Percentiles rank a stretch among this genome's conserved stretches.
These are phyloP conservation scores for Fusarium veterinarium DNA, from an alignment of 2,329 filamentous ascomycete species.

Conservation along the genomic window DNA sequence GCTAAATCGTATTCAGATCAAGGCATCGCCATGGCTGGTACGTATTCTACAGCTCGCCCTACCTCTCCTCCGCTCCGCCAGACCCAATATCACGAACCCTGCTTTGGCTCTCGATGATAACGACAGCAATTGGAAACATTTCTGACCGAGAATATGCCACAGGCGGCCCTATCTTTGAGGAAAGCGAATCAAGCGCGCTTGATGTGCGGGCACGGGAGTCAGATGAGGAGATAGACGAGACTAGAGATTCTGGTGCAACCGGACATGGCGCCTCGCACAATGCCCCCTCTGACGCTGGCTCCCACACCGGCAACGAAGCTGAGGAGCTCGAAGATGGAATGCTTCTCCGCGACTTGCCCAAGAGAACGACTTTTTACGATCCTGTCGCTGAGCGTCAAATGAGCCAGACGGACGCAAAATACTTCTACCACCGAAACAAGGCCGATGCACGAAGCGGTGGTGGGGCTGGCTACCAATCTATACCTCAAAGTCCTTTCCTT, in stretches of 20 bases:
- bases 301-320: constrained; percentile 39
- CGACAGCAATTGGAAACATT: constrained; percentile 3
- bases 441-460: constrained; percentile 61
- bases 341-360: constrained; percentile 69
- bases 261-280: constrained; percentile 40
- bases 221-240: constrained; percentile 48
- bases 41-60: constrained; percentile 24
- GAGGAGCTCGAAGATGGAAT: constrained; percentile 64
- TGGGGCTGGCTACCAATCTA: constrained; percentile 55
- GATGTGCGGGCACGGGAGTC: constrained; percentile 46
- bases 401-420: constrained; percentile 92
- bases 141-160: constrained; percentile 20
- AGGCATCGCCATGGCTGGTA: constrained; percentile 40
- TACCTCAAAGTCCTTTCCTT: constrained; percentile 61
- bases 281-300: constrained; percentile 34
- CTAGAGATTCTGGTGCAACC: constrained; percentile 38
- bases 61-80: constrained; percentile 26
- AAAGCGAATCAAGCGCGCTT: constrained; percentile 40
- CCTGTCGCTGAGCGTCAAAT: constrained; percentile 93
- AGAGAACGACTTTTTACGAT: constrained; percentile 90
- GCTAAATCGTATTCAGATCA: background rate
- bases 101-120: background rate
- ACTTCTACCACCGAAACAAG: constrained; percentile 94
- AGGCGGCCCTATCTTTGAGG: constrained; percentile 33
- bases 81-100: constrained; percentile 2